A percentile compares a stretch with the other conserved stretches of the same genome.
phyloP scores from a whole-genome alignment of 2,329 filamentous ascomycete genomes.

The Didymella sp. region DNA sequence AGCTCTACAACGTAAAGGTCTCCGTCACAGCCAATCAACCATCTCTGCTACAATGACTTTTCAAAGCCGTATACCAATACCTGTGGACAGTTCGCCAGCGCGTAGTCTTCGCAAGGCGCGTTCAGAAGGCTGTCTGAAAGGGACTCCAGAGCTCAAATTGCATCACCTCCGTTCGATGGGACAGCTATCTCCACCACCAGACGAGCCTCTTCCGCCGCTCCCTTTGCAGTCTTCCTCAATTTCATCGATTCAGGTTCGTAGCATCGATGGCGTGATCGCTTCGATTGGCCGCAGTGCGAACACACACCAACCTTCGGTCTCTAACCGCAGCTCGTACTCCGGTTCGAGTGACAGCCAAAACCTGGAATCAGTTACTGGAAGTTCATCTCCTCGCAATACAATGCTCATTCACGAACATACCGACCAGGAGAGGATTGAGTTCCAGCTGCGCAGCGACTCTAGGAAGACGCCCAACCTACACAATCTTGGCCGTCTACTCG shows the following conservation, averaged over 20 bases:
- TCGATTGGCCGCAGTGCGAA: no score
- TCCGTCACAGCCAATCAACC: not conserved
- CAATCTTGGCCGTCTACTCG: not conserved
- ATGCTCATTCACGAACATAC: not conserved
- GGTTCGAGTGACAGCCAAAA: not conserved
- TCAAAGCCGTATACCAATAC: not conserved
- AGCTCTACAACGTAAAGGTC: not conserved
- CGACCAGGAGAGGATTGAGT: not conserved
- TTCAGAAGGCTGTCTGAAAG: not conserved
- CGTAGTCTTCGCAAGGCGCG: constrained; percentile 1
- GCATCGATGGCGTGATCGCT: not conserved
- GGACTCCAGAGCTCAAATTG: not conserved
- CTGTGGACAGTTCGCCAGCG: not conserved
- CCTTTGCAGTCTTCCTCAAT: not conserved
- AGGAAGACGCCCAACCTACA: not conserved
- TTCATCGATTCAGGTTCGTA: not conserved
- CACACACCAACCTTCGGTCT: not conserved
- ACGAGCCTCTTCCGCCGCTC: constrained; percentile 4
- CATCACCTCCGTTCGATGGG: not conserved
- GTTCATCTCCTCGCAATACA: not conserved
- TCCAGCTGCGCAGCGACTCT: not conserved
- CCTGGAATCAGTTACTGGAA: not conserved
- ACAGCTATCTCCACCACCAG: constrained; percentile 1
- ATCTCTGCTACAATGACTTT: not conserved
- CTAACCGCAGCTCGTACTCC: not conserved